These are phyloP conservation scores for Herpetomonas muscarum DNA, from an alignment of 208 protist species.

Conservation along the genomic window DNA sequence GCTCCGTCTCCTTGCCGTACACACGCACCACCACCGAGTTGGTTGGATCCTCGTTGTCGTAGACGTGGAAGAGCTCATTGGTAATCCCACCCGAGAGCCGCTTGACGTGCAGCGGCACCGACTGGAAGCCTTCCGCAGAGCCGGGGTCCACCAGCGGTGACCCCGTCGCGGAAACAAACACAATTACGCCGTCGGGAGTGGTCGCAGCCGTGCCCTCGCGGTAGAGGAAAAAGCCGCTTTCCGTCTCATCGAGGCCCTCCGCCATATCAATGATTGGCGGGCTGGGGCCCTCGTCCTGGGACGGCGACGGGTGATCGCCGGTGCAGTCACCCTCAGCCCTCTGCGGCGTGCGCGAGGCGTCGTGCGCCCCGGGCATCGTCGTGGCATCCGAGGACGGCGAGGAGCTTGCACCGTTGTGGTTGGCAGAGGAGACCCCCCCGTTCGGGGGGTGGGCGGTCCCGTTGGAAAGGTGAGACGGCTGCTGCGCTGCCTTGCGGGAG, in stretches of 20 bases:
- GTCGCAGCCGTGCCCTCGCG: conserved; percentile 21
- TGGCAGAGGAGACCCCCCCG: too few relatives aligned
- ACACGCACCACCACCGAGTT: conserved; percentile 80
- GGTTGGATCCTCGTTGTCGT: conserved; percentile 30
- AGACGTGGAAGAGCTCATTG: conserved; percentile 87
- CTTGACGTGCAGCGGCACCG: conserved; percentile 41
- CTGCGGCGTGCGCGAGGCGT: too few relatives aligned
- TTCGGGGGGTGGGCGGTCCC: too few relatives aligned
- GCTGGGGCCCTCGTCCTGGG: too few relatives aligned
- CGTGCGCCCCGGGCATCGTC: too few relatives aligned
- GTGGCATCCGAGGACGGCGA: too few relatives aligned
- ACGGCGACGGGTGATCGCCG: too few relatives aligned
- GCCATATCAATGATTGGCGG: too few relatives aligned
- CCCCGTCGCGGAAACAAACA: conserved; percentile 32
- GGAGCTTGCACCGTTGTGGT: too few relatives aligned
- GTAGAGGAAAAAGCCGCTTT: conserved; percentile 1
- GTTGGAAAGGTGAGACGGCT: not conserved
- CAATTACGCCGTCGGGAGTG: conserved; percentile 26
- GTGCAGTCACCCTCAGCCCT: too few relatives aligned
- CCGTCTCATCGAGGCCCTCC: too few relatives aligned
- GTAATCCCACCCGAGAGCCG: conserved; percentile 85
- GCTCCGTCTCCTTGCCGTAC: conserved; percentile 88
- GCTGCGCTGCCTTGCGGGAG: too few relatives aligned
- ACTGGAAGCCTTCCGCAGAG: not conserved
- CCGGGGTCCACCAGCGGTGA: conserved; percentile 20